Base-by-base conservation (phyloP, 306 rosid species). In the Boehmeria nivea region DNA sequence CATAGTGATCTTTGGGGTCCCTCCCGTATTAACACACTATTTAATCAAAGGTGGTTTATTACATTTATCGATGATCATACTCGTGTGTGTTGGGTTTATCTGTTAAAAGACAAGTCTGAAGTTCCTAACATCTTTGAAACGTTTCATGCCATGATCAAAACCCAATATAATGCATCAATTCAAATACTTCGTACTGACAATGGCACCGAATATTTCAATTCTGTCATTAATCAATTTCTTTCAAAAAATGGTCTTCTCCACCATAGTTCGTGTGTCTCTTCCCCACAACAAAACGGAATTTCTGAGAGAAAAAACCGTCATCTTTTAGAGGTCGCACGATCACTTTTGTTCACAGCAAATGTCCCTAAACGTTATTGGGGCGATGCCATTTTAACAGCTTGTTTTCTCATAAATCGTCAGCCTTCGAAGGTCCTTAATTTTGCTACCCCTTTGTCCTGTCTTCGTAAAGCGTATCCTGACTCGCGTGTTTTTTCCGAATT, bases 61-160 rank as follows among this genome's bases (percentile, higher is more conserved):
- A 31, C 42, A 9, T 54, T 26, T 16, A 33, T 6, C 13, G 42
- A 26, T 54, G 42, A 54, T 54, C 60, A 34, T 15, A 34, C 46
- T 17, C 9, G 26, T 3, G 60, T 55, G 12, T 28, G 60, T 33
- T 55, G 60, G 59, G 43, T 26, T 13, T 33, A 54, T 33, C 11
- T 54, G 4, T 5, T 46, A 22, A 20, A 46, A 33, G 46, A 55
- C 19, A 55, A 36, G 3, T 55, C 45, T 16, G 46, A 34, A 18
- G 14, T 5, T 0, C 44, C 19, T 12, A 17, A 6, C 10, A 12
- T 33, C 37, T 55, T 55, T 24, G 16, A 53, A 36, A 16, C 14
- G 1, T 33, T 55, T 37, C 18, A 33, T 36, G 8, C 37, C 26
- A 55, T 55, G 44, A 17, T 55, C 3, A n/a, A 55, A 36, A 55